Percentiles rank a stretch among this genome's conserved stretches.
Evolutionary conservation across 768 basidiomycete species (phyloP).

Genomic region (Russula olivacea): DNA sequence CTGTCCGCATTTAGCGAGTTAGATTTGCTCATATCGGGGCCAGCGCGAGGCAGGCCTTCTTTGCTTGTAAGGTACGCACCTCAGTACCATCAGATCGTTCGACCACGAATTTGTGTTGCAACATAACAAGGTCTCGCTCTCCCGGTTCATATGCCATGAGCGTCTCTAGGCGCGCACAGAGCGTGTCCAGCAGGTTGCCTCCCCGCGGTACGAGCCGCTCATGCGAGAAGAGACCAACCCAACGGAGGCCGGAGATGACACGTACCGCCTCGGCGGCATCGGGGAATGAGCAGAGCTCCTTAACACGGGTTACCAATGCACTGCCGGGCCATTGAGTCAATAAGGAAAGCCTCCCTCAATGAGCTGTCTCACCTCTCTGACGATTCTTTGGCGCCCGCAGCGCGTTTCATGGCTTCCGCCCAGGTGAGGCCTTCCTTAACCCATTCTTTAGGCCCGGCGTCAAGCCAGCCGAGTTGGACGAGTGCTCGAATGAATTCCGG

Average conservation of each 20-base stretch:
- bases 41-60: not conserved
- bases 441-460: slow-evolving; percentile 72
- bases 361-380: slow-evolving; percentile 55
- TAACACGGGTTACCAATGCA: slow-evolving; percentile 66
- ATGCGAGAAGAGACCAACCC: slow-evolving; percentile 88
- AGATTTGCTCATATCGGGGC: not conserved
- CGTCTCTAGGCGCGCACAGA: slow-evolving; percentile 83
- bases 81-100: slow-evolving; percentile 78
- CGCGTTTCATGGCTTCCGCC: slow-evolving; percentile 75
- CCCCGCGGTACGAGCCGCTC: slow-evolving; percentile 56
- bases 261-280: slow-evolving; percentile 60
- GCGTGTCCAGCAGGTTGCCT: slow-evolving; percentile 84
- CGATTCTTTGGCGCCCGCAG: slow-evolving; percentile 59
- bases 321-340: slow-evolving; percentile 35
- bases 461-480: slow-evolving; percentile 83
- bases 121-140: slow-evolving; percentile 94
- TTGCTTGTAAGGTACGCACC: slow-evolving; percentile 35
- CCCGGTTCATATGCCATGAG: slow-evolving; percentile 88
- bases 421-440: slow-evolving; percentile 69
- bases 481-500: slow-evolving; percentile 87
- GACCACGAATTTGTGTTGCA: slow-evolving; percentile 96
- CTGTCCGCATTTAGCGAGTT: slow-evolving; percentile 33
- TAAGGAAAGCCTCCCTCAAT: not conserved
- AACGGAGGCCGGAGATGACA: slow-evolving; percentile 84
- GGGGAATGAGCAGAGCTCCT: slow-evolving; percentile 68